phyloP scores from a whole-genome alignment of 345 rosid genomes.

The Conringia planisiliqua region DNA sequence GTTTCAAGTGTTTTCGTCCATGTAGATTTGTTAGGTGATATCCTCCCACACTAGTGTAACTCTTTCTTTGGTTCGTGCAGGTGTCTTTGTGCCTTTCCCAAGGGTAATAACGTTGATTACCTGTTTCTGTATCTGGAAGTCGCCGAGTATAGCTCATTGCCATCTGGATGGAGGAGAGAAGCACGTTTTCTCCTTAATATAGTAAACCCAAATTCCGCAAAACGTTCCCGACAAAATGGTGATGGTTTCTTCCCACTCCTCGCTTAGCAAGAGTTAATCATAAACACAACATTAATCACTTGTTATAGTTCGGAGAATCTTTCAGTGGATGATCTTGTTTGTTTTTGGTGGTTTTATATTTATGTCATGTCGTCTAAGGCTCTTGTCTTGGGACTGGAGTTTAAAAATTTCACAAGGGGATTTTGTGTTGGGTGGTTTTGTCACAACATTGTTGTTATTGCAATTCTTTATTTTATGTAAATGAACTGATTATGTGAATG shows the following conservation, averaged over 20 bases:
- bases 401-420: too few species aligned
- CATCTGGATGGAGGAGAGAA: constrained; percentile 76
- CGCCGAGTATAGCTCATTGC: constrained; percentile 52
- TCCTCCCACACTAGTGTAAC: not conserved
- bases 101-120: constrained; percentile 68
- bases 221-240: constrained; percentile 7
- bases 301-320: not conserved
- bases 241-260: not conserved
- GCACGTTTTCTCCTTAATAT: constrained; percentile 58
- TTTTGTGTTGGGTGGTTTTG: not conserved
- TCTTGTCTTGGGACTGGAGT: too few species aligned
- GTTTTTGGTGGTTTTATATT: not conserved
- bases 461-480: too few species aligned
- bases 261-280: not conserved
- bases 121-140: constrained; percentile 44
- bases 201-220: constrained; percentile 42
- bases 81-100: constrained; percentile 61
- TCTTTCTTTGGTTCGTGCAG: constrained; percentile 29
- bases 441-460: too few species aligned
- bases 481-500: too few species aligned
- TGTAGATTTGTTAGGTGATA: not conserved
- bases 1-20: not conserved
- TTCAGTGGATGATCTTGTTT: not conserved
- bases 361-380: too few species aligned
- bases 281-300: not conserved